phyloP scores from a whole-genome alignment of 164 flowering plant species.

The Hamamelis virginiana region DNA sequence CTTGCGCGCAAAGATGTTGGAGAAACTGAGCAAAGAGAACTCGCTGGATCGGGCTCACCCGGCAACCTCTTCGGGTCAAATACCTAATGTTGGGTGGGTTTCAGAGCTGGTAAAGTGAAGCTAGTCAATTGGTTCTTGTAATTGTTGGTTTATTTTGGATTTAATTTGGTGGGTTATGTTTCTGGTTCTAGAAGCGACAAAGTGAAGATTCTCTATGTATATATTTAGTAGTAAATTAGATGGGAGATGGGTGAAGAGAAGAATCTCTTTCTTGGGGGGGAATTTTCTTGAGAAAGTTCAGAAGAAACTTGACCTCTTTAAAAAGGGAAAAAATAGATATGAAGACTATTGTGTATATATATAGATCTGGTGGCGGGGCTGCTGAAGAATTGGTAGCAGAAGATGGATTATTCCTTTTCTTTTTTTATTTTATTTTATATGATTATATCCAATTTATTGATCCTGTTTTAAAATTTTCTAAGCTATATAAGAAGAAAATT shows the following conservation, averaged over 20 bases:
- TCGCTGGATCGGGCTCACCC: slow-evolving; percentile 33
- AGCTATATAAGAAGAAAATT: no score
- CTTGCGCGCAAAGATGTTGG: slow-evolving; percentile 51
- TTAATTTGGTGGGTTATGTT: background rate
- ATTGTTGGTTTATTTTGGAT: background rate
- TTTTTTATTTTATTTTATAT: slow-evolving; percentile 1
- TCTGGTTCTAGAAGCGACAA: background rate
- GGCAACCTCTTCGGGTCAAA: background rate
- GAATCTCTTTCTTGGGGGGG: slow-evolving; percentile 15
- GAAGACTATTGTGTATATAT: background rate
- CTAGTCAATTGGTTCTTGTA: background rate
- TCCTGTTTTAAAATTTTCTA: background rate
- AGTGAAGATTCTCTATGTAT: slow-evolving; percentile 14
- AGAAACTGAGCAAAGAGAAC: slow-evolving; percentile 63
- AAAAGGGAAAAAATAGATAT: background rate
- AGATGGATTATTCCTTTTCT: slow-evolving; percentile 8
- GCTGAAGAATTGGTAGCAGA: slow-evolving; percentile 7
- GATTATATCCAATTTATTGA: background rate
- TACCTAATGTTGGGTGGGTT: slow-evolving; percentile 77
- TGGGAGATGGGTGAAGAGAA: slow-evolving; percentile 6
- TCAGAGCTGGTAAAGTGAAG: slow-evolving; percentile 63
- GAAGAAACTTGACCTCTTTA: background rate
- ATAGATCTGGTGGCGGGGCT: background rate
- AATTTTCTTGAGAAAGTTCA: slow-evolving; percentile 4
- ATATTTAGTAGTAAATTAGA: no score